phyloP scores from a whole-genome alignment of 805 yeast species.

The Saccharomycopsis synnaedendra region DNA sequence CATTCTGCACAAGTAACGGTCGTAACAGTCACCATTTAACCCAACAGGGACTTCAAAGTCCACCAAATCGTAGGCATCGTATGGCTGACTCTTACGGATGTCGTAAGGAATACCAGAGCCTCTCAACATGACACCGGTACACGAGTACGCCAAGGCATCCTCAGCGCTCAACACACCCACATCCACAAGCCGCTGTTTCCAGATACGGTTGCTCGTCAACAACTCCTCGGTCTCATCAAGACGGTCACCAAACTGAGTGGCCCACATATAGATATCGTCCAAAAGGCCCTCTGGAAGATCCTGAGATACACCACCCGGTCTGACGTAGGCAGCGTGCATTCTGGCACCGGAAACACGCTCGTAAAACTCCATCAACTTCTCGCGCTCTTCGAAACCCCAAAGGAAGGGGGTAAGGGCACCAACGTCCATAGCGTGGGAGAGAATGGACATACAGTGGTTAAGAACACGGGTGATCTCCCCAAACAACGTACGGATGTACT shows the following conservation, averaged over 20 bases:
- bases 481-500: slow-evolving; percentile 75
- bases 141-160: slow-evolving; percentile 71
- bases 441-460: slow-evolving; percentile 78
- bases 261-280: slow-evolving; percentile 93
- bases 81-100: slow-evolving; percentile 76
- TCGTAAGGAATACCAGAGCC: slow-evolving; percentile 87
- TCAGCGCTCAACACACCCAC: slow-evolving; percentile 78
- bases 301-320: slow-evolving; percentile 90
- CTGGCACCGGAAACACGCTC: slow-evolving; percentile 89
- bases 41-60: slow-evolving; percentile 87
- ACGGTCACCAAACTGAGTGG: slow-evolving; percentile 90
- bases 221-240: slow-evolving; percentile 84
- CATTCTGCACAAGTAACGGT: slow-evolving; percentile 81
- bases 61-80: slow-evolving; percentile 78
- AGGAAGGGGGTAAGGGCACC: slow-evolving; percentile 89
- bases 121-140: slow-evolving; percentile 83
- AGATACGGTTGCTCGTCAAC: slow-evolving; percentile 81
- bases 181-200: slow-evolving; percentile 79
- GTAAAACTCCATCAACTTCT: slow-evolving; percentile 84
- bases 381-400: slow-evolving; percentile 93
- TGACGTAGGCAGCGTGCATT: slow-evolving; percentile 75
- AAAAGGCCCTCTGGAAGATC: slow-evolving; percentile 78
- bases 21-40: slow-evolving; percentile 81
- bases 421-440: slow-evolving; percentile 88
- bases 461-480: slow-evolving; percentile 79